A percentile compares a stretch with the other conserved stretches of the same genome.
These are phyloP conservation scores for Sodiomyces alkalinus DNA, from an alignment of 2,329 filamentous ascomycete genomes.

Conservation along the genomic window DNA sequence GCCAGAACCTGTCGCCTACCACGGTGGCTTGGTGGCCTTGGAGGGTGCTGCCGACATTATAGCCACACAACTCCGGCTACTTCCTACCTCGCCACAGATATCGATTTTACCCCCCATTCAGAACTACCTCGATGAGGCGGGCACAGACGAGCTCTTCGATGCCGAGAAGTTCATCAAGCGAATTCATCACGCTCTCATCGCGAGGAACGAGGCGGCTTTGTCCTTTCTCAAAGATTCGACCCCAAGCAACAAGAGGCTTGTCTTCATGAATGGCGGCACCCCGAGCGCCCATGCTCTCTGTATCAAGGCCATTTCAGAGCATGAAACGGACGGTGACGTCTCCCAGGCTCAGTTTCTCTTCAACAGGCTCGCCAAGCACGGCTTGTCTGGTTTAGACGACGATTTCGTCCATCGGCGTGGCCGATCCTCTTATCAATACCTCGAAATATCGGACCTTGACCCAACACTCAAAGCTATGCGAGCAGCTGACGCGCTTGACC, in stretches of 20 bases:
- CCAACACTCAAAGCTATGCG: constrained; percentile 40
- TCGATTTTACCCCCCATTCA: constrained; percentile 38
- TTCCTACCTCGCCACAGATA: constrained; percentile 43
- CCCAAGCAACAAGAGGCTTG: constrained; percentile 32
- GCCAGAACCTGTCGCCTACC: constrained; percentile 10
- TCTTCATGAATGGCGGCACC: constrained; percentile 46
- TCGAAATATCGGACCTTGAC: constrained; percentile 19
- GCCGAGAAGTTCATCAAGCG: constrained; percentile 24
- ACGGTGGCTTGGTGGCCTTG: constrained; percentile 42
- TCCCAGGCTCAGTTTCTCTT: constrained; percentile 35
- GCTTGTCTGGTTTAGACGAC: constrained; percentile 22
- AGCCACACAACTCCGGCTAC: constrained; percentile 42
- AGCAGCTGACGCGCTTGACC: constrained; percentile 42
- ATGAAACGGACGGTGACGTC: constrained; percentile 33
- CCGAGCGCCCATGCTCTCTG: constrained; percentile 38
- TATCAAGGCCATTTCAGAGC: constrained; percentile 35
- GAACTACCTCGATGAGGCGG: constrained; percentile 24
- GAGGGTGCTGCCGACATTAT: constrained; percentile 41
- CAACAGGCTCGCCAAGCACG: constrained; percentile 32
- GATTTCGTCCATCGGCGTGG: neutral
- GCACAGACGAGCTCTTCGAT: constrained; percentile 13
- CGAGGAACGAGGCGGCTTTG: constrained; percentile 31
- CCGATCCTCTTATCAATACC: too few species aligned
- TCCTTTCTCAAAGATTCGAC: constrained; percentile 34
- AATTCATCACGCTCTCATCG: constrained; percentile 32